Percentiles rank a stretch among this genome's conserved stretches.
Evolutionary conservation across 176 grass and related monocot species (phyloP).

Genomic region (Canna indica): DNA sequence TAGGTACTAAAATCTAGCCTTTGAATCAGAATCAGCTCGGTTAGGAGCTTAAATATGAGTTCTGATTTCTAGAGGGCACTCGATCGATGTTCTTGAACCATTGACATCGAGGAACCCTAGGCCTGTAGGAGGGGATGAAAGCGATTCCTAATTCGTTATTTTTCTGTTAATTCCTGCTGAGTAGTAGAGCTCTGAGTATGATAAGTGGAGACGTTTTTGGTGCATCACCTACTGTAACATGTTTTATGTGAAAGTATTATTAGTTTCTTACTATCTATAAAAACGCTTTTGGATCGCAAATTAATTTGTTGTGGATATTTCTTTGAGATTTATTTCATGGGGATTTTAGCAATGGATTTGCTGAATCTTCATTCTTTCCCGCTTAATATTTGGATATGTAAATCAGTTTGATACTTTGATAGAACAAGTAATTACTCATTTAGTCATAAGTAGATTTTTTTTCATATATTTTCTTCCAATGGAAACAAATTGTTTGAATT

Average conservation of each 20-base stretch:
- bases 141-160: too few species aligned
- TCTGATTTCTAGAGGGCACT: background rate
- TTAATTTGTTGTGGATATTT: background rate
- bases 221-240: background rate
- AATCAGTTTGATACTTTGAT: slow-evolving; percentile 1
- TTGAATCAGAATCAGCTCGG: too few species aligned
- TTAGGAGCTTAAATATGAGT: background rate
- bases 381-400: background rate
- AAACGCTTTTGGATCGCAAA: background rate
- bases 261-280: background rate
- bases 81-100: background rate
- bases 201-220: too few species aligned
- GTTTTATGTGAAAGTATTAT: background rate
- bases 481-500: background rate
- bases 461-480: background rate
- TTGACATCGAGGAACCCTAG: background rate
- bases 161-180: background rate
- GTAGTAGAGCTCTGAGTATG: background rate
- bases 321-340: background rate
- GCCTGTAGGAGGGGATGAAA: background rate
- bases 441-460: background rate
- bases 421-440: background rate
- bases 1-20: background rate
- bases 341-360: background rate
- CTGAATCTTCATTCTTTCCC: background rate